Percentiles rank a stretch among this genome's conserved stretches.
These are phyloP conservation scores for Suillus tomentosus DNA, from an alignment of 768 basidiomycete genomes.

Conservation along the genomic window DNA sequence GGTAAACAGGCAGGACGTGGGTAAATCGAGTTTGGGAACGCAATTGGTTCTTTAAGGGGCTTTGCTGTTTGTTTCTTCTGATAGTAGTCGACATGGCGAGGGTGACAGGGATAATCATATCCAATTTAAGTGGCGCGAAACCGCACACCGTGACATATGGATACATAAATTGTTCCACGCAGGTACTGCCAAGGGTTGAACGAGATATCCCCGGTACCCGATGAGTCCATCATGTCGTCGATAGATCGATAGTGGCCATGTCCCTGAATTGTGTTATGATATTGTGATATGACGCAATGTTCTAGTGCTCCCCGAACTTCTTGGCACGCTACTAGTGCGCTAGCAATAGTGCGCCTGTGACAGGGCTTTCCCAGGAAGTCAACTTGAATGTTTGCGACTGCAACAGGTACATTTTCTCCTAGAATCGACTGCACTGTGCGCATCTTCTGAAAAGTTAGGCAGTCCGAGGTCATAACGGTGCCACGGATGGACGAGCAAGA, in stretches of 20 bases:
- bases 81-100: too few species aligned
- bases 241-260: not conserved
- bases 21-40: conserved; percentile 7
- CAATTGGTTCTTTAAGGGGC: not conserved
- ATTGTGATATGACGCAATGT: not conserved
- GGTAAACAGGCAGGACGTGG: conserved; percentile 3
- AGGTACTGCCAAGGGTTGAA: too few species aligned
- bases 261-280: not conserved
- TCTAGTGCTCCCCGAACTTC: not conserved
- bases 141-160: too few species aligned
- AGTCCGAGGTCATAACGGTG: too few species aligned
- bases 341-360: not conserved
- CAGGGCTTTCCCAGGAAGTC: not conserved
- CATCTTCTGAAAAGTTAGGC: too few species aligned
- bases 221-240: not conserved
- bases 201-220: not conserved
- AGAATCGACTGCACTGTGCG: too few species aligned
- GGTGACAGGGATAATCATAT: too few species aligned
- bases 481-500: too few species aligned
- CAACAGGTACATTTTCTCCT: not conserved
- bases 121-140: too few species aligned
- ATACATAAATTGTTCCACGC: too few species aligned
- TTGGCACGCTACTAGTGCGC: not conserved
- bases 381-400: not conserved
- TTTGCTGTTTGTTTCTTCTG: too few species aligned